These are phyloP conservation scores for Cladophialophora chaetospira DNA, from an alignment of 2,329 filamentous ascomycete genomes.

Conservation along the genomic window DNA sequence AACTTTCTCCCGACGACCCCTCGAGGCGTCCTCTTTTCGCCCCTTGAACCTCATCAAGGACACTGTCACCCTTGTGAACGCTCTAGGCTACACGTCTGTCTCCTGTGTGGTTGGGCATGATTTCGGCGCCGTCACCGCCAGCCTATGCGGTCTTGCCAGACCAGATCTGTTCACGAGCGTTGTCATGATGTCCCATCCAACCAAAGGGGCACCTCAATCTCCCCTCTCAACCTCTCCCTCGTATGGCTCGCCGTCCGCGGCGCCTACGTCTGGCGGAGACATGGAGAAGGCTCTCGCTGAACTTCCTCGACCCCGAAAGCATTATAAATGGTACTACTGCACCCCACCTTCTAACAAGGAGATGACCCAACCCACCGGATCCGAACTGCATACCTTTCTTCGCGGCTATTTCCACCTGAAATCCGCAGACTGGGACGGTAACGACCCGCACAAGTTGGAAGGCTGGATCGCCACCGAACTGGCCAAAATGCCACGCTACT, in stretches of 20 bases:
- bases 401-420: slow-evolving; percentile 71
- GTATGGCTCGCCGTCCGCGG: slow-evolving; percentile 15
- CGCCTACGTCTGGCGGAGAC: slow-evolving; percentile 25
- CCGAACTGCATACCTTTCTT: slow-evolving; percentile 60
- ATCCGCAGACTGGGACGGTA: slow-evolving; percentile 61
- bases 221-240: slow-evolving; percentile 49
- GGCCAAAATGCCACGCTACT: slow-evolving; percentile 65
- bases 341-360: slow-evolving; percentile 41
- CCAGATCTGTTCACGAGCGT: slow-evolving; percentile 66
- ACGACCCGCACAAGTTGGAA: slow-evolving; percentile 56
- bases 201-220: slow-evolving; percentile 55
- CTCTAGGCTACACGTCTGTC: slow-evolving; percentile 61
- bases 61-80: slow-evolving; percentile 61
- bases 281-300: slow-evolving; percentile 35
- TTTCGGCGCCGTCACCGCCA: slow-evolving; percentile 64
- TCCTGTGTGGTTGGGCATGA: slow-evolving; percentile 67
- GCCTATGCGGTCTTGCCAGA: slow-evolving; percentile 61
- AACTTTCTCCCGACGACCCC: slow-evolving; percentile 56
- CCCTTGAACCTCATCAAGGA: slow-evolving; percentile 64
- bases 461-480: slow-evolving; percentile 61
- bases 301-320: slow-evolving; percentile 61
- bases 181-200: slow-evolving; percentile 67
- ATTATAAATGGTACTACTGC: slow-evolving; percentile 66
- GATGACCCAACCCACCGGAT: slow-evolving; percentile 43
- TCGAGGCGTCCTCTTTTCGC: slow-evolving; percentile 48